Conservation (phyloP, 495 filamentous ascomycete genomes). For the Penicillium verhagenii region DNA sequence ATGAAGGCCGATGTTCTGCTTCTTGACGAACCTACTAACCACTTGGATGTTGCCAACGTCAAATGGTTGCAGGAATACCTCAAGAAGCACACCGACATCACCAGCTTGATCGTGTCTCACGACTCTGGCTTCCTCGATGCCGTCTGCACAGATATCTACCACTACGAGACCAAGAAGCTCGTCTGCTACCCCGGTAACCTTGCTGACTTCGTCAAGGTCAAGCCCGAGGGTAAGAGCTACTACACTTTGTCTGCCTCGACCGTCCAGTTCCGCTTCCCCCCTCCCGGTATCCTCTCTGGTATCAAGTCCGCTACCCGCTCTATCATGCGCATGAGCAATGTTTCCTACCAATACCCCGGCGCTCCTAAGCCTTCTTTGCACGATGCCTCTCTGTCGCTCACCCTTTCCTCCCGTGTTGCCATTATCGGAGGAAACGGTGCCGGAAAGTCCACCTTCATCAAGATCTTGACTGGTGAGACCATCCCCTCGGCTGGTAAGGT, state of each 20-base stretch:
- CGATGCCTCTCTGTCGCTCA: slow-evolving; percentile 81
- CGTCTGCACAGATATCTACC: slow-evolving; percentile 98
- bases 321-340: slow-evolving; percentile 92
- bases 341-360: slow-evolving; percentile 86
- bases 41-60: slow-evolving; percentile 94
- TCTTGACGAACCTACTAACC: slow-evolving; percentile 98
- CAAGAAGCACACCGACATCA: slow-evolving; percentile 94
- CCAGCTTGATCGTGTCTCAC: slow-evolving; percentile 95
- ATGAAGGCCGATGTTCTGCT: slow-evolving; percentile 92
- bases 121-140: slow-evolving; percentile 97
- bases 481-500: slow-evolving; percentile 86
- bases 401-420: slow-evolving; percentile 87
- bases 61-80: slow-evolving; percentile 95
- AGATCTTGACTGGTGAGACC: slow-evolving; percentile 92
- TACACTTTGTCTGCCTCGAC: slow-evolving; percentile 91
- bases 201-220: slow-evolving; percentile 83
- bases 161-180: slow-evolving; percentile 98
- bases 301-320: slow-evolving; percentile 92
- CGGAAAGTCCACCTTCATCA: slow-evolving; percentile 97
- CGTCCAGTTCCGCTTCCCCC: slow-evolving; percentile 96
- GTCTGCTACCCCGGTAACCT: slow-evolving; percentile 94
- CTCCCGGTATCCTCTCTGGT: slow-evolving; percentile 89
- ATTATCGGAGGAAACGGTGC: slow-evolving; percentile 98
- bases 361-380: slow-evolving; percentile 80
- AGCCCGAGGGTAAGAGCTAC: slow-evolving; percentile 97